Evolutionary conservation across 768 basidiomycete genomes (phyloP).

Genomic region (Lentinula aciculospora): DNA sequence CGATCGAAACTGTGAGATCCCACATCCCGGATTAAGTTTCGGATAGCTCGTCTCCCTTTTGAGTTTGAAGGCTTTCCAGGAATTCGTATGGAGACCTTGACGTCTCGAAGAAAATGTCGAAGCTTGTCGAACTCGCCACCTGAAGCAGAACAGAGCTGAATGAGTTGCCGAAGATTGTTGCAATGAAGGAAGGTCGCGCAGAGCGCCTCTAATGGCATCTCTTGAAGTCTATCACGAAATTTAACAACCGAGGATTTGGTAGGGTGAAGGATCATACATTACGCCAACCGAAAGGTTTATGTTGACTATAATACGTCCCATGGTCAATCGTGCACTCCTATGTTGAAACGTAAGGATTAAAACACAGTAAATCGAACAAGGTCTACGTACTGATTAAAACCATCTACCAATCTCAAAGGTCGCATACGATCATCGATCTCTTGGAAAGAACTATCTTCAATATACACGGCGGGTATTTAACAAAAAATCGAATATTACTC

Average conservation of each 20-base stretch:
- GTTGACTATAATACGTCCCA: constrained; percentile 30
- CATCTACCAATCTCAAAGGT: constrained; percentile 34
- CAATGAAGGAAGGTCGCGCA: constrained; percentile 16
- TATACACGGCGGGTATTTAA: not conserved
- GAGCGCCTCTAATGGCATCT: constrained; percentile 14
- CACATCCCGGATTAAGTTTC: constrained; percentile 21
- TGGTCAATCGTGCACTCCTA: constrained; percentile 34
- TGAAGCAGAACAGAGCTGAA: not conserved
- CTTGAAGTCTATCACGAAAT: constrained; percentile 18
- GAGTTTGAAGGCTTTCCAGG: constrained; percentile 16
- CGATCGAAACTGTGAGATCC: constrained; percentile 21
- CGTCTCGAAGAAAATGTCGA: constrained; percentile 21
- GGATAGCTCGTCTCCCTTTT: constrained; percentile 17
- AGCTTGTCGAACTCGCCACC: constrained; percentile 15
- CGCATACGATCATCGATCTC: constrained; percentile 9
- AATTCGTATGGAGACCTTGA: constrained; percentile 20
- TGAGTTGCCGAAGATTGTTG: constrained; percentile 15
- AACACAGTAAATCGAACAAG: not conserved
- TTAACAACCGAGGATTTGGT: not conserved
- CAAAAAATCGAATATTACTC: not conserved
- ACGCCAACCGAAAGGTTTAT: constrained; percentile 36
- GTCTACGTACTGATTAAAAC: constrained; percentile 32
- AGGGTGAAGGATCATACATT: constrained; percentile 22
- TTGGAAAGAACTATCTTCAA: not conserved
- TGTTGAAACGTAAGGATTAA: constrained; percentile 13